These are phyloP conservation scores for Entomortierella chlamydospora DNA, from an alignment of 192 early-diverging fungal species.

Conservation along the genomic window DNA sequence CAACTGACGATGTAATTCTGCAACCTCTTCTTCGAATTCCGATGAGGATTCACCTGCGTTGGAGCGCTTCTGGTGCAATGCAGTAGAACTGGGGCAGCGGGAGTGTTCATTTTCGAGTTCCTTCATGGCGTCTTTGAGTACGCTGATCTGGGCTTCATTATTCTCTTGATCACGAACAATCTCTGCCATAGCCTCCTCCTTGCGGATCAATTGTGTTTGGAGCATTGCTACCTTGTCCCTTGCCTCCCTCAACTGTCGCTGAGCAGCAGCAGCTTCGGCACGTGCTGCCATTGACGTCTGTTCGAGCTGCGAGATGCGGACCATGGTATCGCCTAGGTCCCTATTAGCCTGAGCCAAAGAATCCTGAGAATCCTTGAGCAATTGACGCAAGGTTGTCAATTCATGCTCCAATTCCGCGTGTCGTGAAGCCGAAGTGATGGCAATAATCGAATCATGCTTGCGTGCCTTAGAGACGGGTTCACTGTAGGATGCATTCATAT, in stretches of 20 bases:
- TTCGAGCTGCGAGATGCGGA: conserved; percentile 62
- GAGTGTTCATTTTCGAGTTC: conserved; percentile 36
- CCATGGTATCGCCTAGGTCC: conserved; percentile 55
- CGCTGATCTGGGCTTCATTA: conserved; percentile 58
- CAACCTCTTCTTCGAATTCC: conserved; percentile 37
- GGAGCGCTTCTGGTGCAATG: background rate
- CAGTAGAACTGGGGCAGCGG: background rate
- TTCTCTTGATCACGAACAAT: conserved; percentile 60
- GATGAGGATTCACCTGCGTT: background rate
- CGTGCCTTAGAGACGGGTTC: conserved; percentile 31
- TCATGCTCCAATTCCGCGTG: conserved; percentile 55
- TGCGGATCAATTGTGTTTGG: conserved; percentile 53
- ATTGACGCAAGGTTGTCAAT: conserved; percentile 33
- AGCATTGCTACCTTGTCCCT: conserved; percentile 52
- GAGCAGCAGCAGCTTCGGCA: conserved; percentile 56
- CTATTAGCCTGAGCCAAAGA: conserved; percentile 29
- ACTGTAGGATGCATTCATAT: conserved; percentile 39
- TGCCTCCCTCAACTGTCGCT: conserved; percentile 56
- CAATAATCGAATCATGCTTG: conserved; percentile 48
- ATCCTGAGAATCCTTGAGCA: conserved; percentile 44
- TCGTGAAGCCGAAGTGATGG: conserved; percentile 35
- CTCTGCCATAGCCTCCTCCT: conserved; percentile 55
- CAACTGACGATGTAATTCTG: conserved; percentile 34
- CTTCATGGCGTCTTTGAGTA: conserved; percentile 60
- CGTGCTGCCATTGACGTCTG: conserved; percentile 57